These are phyloP conservation scores for Amanita inopinata DNA, from an alignment of 768 basidiomycete genomes.

Conservation along the genomic window DNA sequence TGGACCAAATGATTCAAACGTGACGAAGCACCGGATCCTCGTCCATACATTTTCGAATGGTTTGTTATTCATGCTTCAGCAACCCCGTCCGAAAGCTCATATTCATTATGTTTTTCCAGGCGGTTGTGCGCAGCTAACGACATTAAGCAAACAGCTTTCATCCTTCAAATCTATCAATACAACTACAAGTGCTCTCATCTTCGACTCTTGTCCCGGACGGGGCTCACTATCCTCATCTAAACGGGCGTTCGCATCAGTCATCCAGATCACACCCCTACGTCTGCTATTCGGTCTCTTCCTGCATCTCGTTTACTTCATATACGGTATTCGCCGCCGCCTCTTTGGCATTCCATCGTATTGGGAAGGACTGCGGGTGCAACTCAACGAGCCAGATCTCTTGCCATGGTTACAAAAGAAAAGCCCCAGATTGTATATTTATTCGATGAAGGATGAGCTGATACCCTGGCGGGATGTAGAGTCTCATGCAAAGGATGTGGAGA, in stretches of 20 bases:
- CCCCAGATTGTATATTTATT: slow-evolving; percentile 37
- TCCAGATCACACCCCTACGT: slow-evolving; percentile 1
- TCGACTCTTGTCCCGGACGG: slow-evolving; percentile 38
- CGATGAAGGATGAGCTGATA: slow-evolving; percentile 31
- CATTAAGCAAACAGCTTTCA: slow-evolving; percentile 23
- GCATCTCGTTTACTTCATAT: background rate
- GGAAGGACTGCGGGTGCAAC: slow-evolving; percentile 15
- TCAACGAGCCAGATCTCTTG: slow-evolving; percentile 21
- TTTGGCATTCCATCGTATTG: background rate
- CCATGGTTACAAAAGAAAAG: slow-evolving; percentile 32
- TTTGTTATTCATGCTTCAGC: too few species aligned
- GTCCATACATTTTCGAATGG: slow-evolving; percentile 42
- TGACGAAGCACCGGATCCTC: slow-evolving; percentile 24
- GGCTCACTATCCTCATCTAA: slow-evolving; percentile 18
- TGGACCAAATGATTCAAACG: slow-evolving; percentile 7
- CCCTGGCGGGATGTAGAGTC: slow-evolving; percentile 24
- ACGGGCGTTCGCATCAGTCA: slow-evolving; percentile 11
- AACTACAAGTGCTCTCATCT: slow-evolving; percentile 24
- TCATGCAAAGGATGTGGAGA: slow-evolving; percentile 24
- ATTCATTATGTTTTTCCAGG: slow-evolving; percentile 22
- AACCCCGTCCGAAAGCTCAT: too few species aligned
- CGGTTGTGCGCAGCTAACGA: slow-evolving; percentile 27
- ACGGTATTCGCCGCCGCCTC: background rate
- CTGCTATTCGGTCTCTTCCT: background rate
- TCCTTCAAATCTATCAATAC: slow-evolving; percentile 6